Conservation (phyloP, 2,329 filamentous ascomycete genomes). For the Fusarium oxysporum region DNA sequence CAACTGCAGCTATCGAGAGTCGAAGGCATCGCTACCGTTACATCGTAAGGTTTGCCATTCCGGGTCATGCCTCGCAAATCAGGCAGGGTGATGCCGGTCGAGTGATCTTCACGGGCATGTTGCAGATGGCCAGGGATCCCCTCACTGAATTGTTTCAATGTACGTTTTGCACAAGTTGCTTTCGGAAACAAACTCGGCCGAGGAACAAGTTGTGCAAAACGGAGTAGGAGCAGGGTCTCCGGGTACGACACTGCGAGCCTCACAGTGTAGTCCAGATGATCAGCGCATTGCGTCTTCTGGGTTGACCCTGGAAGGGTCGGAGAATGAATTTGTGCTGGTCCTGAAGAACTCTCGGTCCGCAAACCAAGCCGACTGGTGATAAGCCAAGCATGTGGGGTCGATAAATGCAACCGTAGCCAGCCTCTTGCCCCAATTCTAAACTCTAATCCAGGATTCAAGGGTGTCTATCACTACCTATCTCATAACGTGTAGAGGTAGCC, state of each 20-base stretch:
- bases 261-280: conserved; percentile 22
- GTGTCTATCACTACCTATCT: conserved; percentile 26
- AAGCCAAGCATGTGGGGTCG: conserved; percentile 21
- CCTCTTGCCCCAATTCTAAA: conserved; percentile 31
- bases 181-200: conserved; percentile 34
- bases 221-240: conserved; percentile 10
- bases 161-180: conserved; percentile 12
- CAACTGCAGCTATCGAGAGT: neutral
- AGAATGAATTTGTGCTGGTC: conserved; percentile 30
- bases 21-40: conserved; percentile 19
- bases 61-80: conserved; percentile 35
- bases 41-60: conserved; percentile 28
- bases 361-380: conserved; percentile 32
- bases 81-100: conserved; percentile 25
- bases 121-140: conserved; percentile 11
- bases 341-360: conserved; percentile 25
- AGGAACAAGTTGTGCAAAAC: neutral
- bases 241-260: conserved; percentile 28
- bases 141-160: conserved; percentile 22
- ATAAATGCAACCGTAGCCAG: conserved; percentile 31
- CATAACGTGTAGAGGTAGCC: conserved; percentile 16
- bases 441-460: conserved; percentile 32
- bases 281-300: conserved; percentile 24
- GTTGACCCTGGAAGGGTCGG: conserved; percentile 29
- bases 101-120: conserved; percentile 33